Evolutionary conservation across 306 rosid genomes (phyloP).

Genomic region (Acacia acuminata): DNA sequence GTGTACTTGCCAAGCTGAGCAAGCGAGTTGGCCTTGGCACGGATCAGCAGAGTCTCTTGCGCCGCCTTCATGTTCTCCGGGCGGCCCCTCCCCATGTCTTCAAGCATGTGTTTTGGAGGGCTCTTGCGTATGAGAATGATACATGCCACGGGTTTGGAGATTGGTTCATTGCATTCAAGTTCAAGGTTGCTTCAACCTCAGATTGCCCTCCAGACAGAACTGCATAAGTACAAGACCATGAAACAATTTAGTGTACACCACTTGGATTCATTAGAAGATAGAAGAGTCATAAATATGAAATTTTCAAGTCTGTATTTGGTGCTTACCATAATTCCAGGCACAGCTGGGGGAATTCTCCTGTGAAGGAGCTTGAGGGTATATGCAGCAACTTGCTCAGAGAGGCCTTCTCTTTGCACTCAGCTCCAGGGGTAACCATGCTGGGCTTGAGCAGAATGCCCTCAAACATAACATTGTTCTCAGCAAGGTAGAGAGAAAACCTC

Average conservation of each 20-base stretch:
- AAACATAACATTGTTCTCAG: conserved; percentile 81
- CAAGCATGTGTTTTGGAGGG: conserved; percentile 89
- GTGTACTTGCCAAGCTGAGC: conserved; percentile 97
- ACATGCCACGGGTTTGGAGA: conserved; percentile 98
- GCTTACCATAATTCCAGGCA: conserved; percentile 96
- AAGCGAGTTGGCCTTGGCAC: conserved; percentile 90
- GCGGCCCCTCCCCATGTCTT: conserved; percentile 94
- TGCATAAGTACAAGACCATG: conserved; percentile 32
- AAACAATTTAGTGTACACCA: neutral
- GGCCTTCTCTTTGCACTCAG: conserved; percentile 79
- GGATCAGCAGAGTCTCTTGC: conserved; percentile 71
- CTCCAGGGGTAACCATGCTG: conserved; percentile 98
- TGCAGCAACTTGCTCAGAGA: conserved; percentile 64
- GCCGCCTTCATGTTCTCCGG: conserved; percentile 86
- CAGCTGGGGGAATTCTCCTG: conserved; percentile 91
- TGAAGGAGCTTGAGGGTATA: conserved; percentile 91
- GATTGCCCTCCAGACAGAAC: conserved; percentile 99
- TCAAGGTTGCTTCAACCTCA: conserved; percentile 92
- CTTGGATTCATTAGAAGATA: neutral
- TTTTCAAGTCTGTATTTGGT: neutral
- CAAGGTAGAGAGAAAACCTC: conserved; percentile 93
- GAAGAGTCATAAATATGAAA: neutral
- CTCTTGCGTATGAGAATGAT: conserved; percentile 97
- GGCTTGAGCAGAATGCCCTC: conserved; percentile 99
- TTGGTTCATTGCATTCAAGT: conserved; percentile 79